A percentile compares a stretch with the other conserved stretches of the same genome.
Conservation (phyloP, 495 filamentous ascomycete genomes). For the Neurospora tetraspora region DNA sequence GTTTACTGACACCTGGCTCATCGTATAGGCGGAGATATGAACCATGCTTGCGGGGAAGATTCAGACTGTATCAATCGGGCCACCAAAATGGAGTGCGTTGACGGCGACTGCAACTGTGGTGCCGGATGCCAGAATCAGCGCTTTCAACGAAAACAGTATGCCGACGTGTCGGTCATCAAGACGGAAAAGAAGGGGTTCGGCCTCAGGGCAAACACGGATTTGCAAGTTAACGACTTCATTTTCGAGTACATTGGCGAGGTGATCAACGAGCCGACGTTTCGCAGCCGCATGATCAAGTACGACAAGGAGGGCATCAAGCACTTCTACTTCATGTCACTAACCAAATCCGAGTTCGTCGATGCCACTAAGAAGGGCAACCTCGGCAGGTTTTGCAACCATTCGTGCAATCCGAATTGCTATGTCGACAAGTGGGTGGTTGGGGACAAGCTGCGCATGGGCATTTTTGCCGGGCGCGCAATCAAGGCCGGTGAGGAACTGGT, state of each 20-base stretch:
- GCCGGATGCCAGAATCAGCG: constrained; percentile 85
- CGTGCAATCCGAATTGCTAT: constrained; percentile 97
- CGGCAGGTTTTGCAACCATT: constrained; percentile 97
- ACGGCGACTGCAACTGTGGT: constrained; percentile 77
- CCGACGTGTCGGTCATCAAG: constrained; percentile 86
- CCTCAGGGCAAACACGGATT: constrained; percentile 65
- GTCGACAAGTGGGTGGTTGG: constrained; percentile 99
- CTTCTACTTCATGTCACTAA: constrained; percentile 99
- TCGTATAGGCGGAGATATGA: constrained; percentile 54
- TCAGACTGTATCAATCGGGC: constrained; percentile 98
- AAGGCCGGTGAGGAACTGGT: constrained; percentile 88
- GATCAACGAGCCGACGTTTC: constrained; percentile 84
- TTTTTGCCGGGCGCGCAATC: constrained; percentile 85
- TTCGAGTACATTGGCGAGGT: constrained; percentile 99
- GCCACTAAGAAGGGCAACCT: constrained; percentile 95
- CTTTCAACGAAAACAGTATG: constrained; percentile 85
- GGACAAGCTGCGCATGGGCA: constrained; percentile 98
- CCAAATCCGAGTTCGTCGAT: constrained; percentile 93
- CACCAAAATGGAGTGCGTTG: constrained; percentile 93
- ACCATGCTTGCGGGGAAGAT: constrained; percentile 88
- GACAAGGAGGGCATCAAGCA: constrained; percentile 94
- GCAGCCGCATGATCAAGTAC: constrained; percentile 80
- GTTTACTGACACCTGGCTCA: background rate
- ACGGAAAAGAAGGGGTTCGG: constrained; percentile 97
- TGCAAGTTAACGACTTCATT: constrained; percentile 79